Percentiles rank a stretch among this genome's conserved stretches.
phyloP scores from a whole-genome alignment of 1,284 basidiomycete genomes.

The Trichosporon coremiiforme region DNA sequence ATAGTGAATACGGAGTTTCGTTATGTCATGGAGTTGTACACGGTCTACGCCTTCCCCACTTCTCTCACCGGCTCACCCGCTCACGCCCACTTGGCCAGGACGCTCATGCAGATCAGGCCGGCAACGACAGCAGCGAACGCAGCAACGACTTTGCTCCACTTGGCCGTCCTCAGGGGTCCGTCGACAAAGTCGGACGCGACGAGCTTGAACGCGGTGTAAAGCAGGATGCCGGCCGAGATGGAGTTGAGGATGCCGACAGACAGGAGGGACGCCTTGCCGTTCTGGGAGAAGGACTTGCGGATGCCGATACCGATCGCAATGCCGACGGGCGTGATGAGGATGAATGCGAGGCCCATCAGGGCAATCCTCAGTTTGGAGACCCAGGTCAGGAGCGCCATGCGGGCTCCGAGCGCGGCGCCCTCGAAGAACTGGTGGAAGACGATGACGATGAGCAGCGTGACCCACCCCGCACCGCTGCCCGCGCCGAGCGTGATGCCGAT shows the following conservation, averaged over 20 bases:
- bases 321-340: slow-evolving; percentile 40
- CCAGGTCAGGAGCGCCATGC: slow-evolving; percentile 38
- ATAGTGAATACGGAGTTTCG: slow-evolving; percentile 6
- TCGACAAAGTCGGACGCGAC: slow-evolving; percentile 39
- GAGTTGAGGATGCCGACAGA: slow-evolving; percentile 47
- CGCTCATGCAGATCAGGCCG: slow-evolving; percentile 50
- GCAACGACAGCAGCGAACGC: slow-evolving; percentile 39
- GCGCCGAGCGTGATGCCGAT: slow-evolving; percentile 40
- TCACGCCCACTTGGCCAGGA: slow-evolving; percentile 55
- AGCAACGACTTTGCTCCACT: slow-evolving; percentile 30
- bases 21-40: background rate
- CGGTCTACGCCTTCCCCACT: background rate
- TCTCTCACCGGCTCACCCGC: background rate
- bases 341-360: slow-evolving; percentile 39
- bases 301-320: slow-evolving; percentile 47
- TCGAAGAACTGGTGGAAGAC: slow-evolving; percentile 44
- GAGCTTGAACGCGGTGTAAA: slow-evolving; percentile 46
- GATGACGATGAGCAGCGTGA: slow-evolving; percentile 39
- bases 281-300: slow-evolving; percentile 41
- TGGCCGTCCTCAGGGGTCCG: slow-evolving; percentile 29
- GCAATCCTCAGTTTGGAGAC: slow-evolving; percentile 30
- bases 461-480: slow-evolving; percentile 37
- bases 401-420: slow-evolving; percentile 35
- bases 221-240: slow-evolving; percentile 35
- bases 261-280: slow-evolving; percentile 43